phyloP scores from a whole-genome alignment of 1,284 basidiomycete species.

The Fomitopsis betulina region DNA sequence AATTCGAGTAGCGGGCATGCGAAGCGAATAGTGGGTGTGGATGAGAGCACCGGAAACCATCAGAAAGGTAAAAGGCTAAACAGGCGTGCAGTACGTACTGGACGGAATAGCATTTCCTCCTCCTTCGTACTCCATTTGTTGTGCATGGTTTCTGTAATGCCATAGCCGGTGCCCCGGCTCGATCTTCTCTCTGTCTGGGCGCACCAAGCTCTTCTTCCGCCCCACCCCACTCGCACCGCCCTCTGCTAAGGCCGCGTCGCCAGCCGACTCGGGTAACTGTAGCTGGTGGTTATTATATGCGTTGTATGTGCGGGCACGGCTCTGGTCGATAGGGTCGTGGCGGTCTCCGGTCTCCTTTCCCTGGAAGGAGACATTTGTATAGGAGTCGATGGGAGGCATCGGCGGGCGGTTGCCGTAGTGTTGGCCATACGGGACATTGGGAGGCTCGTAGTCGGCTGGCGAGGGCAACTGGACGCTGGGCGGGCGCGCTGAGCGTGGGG shows the following conservation, averaged over 20 bases:
- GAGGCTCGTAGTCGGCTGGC: slow-evolving; percentile 29
- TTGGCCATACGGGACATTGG: slow-evolving; percentile 15
- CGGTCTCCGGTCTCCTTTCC: slow-evolving; percentile 64
- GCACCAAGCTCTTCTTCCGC: slow-evolving; percentile 91
- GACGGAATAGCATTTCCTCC: slow-evolving; percentile 74
- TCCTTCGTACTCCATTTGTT: slow-evolving; percentile 71
- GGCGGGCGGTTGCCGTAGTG: slow-evolving; percentile 8
- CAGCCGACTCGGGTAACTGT: slow-evolving; percentile 34
- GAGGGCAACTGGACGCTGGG: slow-evolving; percentile 27
- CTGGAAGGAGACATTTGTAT: slow-evolving; percentile 60
- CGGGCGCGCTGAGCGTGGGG: slow-evolving; percentile 35
- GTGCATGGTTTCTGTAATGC: slow-evolving; percentile 91
- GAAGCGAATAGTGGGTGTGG: neutral
- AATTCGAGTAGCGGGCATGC: neutral
- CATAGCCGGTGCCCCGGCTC: slow-evolving; percentile 93
- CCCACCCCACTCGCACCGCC: slow-evolving; percentile 38
- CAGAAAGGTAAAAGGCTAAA: neutral
- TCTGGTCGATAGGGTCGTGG: slow-evolving; percentile 45
- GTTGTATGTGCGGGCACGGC: slow-evolving; percentile 42
- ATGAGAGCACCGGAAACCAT: neutral
- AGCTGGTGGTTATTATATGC: slow-evolving; percentile 47
- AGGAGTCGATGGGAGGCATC: slow-evolving; percentile 25
- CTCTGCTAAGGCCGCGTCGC: slow-evolving; percentile 41
- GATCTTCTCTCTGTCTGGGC: slow-evolving; percentile 94
- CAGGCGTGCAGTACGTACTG: slow-evolving; percentile 45